These are phyloP conservation scores for Auxenochlorella pyrenoidosa DNA, from an alignment of 139 green algal species.

Conservation along the genomic window DNA sequence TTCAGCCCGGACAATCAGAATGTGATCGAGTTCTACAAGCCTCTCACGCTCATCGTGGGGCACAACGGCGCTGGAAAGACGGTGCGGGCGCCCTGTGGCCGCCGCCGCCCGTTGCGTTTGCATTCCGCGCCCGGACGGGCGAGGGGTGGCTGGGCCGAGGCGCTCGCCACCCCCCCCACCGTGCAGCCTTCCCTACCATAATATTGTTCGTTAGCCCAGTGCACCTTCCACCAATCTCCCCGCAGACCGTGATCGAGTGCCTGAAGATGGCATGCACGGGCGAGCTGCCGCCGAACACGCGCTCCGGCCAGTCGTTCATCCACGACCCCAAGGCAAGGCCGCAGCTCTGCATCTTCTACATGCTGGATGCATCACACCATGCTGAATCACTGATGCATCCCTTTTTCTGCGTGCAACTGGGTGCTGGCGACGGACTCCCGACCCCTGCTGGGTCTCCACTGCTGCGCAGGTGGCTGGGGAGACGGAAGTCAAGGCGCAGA, in stretches of 20 bases:
- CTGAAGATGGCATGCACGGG: conserved; percentile 95
- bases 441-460: background rate
- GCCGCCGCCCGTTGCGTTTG: background rate
- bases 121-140: background rate
- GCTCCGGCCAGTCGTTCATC: conserved; percentile 90
- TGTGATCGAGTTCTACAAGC: conserved; percentile 94
- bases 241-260: conserved; percentile 99
- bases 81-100: conserved; percentile 57
- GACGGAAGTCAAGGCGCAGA: conserved; percentile 96
- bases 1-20: conserved; percentile 93
- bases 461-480: conserved; percentile 80
- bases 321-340: conserved; percentile 85
- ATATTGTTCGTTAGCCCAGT: no score
- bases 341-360: no score
- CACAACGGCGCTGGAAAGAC: conserved; percentile 98
- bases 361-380: conserved; percentile 24
- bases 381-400: background rate
- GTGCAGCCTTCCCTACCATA: no score
- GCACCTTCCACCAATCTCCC: background rate
- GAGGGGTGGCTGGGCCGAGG: no score
- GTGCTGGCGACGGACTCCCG: no score
- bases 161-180: no score
- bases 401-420: background rate
- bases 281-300: conserved; percentile 93
- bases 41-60: conserved; percentile 97